A percentile compares a stretch with the other conserved stretches of the same genome.
Evolutionary conservation across 805 yeast species (phyloP).

Genomic region (Danielozyma ontarioensis): DNA sequence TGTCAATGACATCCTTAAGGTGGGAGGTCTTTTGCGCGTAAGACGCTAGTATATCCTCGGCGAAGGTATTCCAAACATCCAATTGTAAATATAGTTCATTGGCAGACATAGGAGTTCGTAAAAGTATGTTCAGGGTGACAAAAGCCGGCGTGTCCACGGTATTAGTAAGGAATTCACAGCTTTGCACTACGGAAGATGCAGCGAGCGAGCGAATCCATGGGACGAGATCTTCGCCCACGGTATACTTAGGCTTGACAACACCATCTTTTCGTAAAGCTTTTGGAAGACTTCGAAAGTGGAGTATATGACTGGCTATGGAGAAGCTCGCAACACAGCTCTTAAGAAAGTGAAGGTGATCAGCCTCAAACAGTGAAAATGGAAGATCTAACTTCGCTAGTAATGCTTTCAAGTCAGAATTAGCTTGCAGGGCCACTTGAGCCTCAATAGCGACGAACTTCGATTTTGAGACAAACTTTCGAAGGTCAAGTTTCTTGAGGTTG

Average conservation of each 20-base stretch:
- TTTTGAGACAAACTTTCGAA: too few relatives aligned
- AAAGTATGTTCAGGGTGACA: constrained; percentile 32
- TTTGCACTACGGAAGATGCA: constrained; percentile 23
- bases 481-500: too few relatives aligned
- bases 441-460: too few relatives aligned
- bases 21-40: constrained; percentile 15
- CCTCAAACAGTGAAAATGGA: too few relatives aligned
- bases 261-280: neutral
- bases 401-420: too few relatives aligned
- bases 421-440: too few relatives aligned
- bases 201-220: constrained; percentile 30
- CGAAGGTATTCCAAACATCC: constrained; percentile 31
- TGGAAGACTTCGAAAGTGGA: neutral
- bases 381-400: too few relatives aligned
- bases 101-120: constrained; percentile 29
- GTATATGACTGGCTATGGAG: too few relatives aligned
- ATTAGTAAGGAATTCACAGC: constrained; percentile 28
- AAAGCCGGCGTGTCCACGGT: constrained; percentile 31
- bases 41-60: constrained; percentile 15
- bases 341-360: too few relatives aligned
- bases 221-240: constrained; percentile 3
- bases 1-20: constrained; percentile 16
- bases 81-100: constrained; percentile 29
- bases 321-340: too few relatives aligned
- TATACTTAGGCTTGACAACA: neutral